Conservation (phyloP, 2,329 filamentous ascomycete species). For the Alternaria infectoria region DNA sequence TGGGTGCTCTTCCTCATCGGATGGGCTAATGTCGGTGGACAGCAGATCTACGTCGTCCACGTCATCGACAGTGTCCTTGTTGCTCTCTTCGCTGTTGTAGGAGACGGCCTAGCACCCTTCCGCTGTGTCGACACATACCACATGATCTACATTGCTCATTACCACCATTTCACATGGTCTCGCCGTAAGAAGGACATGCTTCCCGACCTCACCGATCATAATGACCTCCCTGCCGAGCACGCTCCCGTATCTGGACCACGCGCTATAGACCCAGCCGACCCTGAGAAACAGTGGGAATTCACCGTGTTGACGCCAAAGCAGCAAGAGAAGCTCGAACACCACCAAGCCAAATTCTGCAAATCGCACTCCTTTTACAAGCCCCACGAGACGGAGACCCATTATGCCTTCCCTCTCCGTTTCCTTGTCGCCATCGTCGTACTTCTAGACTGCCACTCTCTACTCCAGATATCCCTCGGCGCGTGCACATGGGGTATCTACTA, state of each 20-base stretch:
- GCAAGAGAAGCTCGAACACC: conserved; percentile 73
- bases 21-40: conserved; percentile 82
- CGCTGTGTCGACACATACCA: conserved; percentile 84
- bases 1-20: conserved; percentile 93
- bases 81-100: conserved; percentile 67
- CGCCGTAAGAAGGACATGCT: conserved; percentile 67
- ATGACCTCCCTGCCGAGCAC: conserved; percentile 64
- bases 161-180: conserved; percentile 70
- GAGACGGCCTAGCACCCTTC: conserved; percentile 71
- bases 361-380: conserved; percentile 91
- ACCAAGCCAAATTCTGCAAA: conserved; percentile 79
- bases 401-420: conserved; percentile 76
- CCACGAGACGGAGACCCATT: conserved; percentile 82
- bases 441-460: conserved; percentile 77
- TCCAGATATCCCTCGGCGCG: conserved; percentile 80
- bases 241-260: conserved; percentile 54
- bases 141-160: conserved; percentile 81
- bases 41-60: conserved; percentile 67
- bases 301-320: conserved; percentile 70
- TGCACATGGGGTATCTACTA: conserved; percentile 82
- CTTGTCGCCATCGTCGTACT: conserved; percentile 80
- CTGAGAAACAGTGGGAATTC: conserved; percentile 54
- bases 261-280: conserved; percentile 43
- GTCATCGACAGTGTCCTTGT: conserved; percentile 65
- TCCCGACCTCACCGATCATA: conserved; percentile 69